Evolutionary conservation across 805 yeast species (phyloP), one percentile per base, ranked within the genome.

Genomic region (Candida ortonii): DNA sequence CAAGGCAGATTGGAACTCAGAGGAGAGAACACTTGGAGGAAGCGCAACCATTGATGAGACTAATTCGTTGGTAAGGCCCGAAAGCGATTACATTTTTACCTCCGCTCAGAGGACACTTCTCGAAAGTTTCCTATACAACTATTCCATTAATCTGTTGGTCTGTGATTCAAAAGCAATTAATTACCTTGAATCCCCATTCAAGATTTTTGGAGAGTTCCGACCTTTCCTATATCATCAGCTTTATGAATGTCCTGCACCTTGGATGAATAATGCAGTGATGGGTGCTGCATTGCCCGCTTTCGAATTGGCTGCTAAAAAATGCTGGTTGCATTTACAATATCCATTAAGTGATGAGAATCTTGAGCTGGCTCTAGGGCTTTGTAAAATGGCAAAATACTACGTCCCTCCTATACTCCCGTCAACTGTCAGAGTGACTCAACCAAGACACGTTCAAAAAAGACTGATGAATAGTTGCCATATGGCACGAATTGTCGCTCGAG

Each of bases 121-220:
- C 21, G 75, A 70, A 30, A 67, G 71, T 28, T 68, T 67, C 38
- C 41, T 65, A 2, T 70, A 64, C 53, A 68, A 68, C 46, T 70
- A 62, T 43, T 53, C 67, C 3, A 57, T 61, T 3, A 45, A 55
- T 1, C 36, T 68, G 13, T 47, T 67, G 8, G 45, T 55, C 18
- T 58, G 68, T 6, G 52, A 59, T 8, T 48, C 43, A 16, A 30
- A 43, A 3, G 55, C 52, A n/a, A 30, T 52, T 37, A 30, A 44
- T 13, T 46, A 47, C 0, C 36, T 68, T 12, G 71, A 71, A 1
- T 59, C 64, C 6, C 73, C 75, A 2, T 68, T 62, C 41, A 52
- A 47, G 2, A 55, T 66, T 16, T 67, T 63, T 35, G 43, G 41
- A 20, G 60, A 55, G 49, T 34, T 49, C 44, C 12, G 52, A 50